Conservation (phyloP, 192 early-diverging fungal species). For the Umbelopsis sp. region DNA sequence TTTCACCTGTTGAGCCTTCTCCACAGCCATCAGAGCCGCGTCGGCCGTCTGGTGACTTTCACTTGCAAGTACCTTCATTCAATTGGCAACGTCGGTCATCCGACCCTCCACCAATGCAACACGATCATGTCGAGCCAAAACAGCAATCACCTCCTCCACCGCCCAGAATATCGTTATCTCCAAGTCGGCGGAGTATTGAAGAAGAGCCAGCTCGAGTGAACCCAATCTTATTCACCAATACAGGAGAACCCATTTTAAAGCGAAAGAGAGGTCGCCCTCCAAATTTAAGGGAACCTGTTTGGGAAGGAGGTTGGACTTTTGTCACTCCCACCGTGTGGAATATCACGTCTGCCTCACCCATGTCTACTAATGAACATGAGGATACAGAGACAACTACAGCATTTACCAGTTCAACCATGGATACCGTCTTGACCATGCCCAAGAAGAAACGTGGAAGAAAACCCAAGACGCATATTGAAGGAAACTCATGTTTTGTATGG, state of each 20-base stretch:
- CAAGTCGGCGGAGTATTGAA: background rate
- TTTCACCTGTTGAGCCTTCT: slow-evolving; percentile 6
- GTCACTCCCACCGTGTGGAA: slow-evolving; percentile 43
- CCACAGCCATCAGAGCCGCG: background rate
- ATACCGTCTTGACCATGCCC: slow-evolving; percentile 35
- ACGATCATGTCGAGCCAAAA: background rate
- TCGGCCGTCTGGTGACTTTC: background rate
- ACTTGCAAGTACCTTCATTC: slow-evolving; percentile 19
- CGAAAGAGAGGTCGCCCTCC: slow-evolving; percentile 31
- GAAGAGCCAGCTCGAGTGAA: slow-evolving; percentile 8
- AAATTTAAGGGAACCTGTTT: slow-evolving; percentile 20
- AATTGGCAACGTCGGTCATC: background rate
- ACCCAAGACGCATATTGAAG: slow-evolving; percentile 40
- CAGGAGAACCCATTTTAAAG: slow-evolving; percentile 28
- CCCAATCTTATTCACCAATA: slow-evolving; percentile 25
- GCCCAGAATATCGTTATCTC: background rate
- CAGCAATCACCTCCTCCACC: background rate
- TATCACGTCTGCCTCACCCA: slow-evolving; percentile 17
- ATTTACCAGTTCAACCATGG: slow-evolving; percentile 36
- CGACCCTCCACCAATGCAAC: background rate
- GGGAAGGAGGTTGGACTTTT: slow-evolving; percentile 42
- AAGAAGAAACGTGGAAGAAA: slow-evolving; percentile 44
- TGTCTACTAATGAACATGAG: background rate
- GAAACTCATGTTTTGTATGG: slow-evolving; percentile 47
- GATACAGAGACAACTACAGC: slow-evolving; percentile 26